Conservation (phyloP, 2,329 filamentous ascomycete genomes). For the Ceratocystis variospora region DNA sequence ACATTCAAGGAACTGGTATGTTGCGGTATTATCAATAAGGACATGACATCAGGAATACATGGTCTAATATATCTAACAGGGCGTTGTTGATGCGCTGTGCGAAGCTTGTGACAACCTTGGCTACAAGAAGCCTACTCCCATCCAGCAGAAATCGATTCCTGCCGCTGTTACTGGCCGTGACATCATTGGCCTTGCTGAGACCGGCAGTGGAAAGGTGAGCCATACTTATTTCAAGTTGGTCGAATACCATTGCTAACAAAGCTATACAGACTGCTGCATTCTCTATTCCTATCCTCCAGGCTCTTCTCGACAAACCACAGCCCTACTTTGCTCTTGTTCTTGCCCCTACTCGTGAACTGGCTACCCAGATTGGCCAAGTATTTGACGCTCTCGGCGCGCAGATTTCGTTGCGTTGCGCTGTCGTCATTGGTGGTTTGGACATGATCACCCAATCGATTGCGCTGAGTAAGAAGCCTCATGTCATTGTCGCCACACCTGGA, state of each 20-base stretch:
- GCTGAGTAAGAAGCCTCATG: conserved; percentile 88
- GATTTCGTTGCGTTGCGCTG: conserved; percentile 74
- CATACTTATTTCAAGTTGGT: background rate
- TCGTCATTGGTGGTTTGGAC: conserved; percentile 86
- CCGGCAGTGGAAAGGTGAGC: conserved; percentile 64
- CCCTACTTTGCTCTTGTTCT: conserved; percentile 78
- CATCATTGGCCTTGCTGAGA: conserved; percentile 87
- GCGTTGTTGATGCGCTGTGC: conserved; percentile 73
- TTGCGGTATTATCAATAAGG: background rate
- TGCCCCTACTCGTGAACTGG: conserved; percentile 84
- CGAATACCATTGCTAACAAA: background rate
- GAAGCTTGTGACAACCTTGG: conserved; percentile 73
- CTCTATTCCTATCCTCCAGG: conserved; percentile 80
- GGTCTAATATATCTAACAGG: conserved; percentile 31
- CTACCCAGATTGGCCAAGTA: conserved; percentile 75
- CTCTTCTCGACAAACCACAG: conserved; percentile 76
- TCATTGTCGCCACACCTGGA: conserved; percentile 84
- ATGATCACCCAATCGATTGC: conserved; percentile 88
- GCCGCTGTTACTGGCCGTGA: conserved; percentile 66
- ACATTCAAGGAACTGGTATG: conserved; percentile 52
- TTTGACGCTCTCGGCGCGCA: conserved; percentile 78
- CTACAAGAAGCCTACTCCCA: conserved; percentile 77
- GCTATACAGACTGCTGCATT: conserved; percentile 61
- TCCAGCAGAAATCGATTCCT: conserved; percentile 76
- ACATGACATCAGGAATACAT: conserved; percentile 19